Conservation (phyloP, 495 filamentous ascomycete genomes). For the Oidiodendron maius region DNA sequence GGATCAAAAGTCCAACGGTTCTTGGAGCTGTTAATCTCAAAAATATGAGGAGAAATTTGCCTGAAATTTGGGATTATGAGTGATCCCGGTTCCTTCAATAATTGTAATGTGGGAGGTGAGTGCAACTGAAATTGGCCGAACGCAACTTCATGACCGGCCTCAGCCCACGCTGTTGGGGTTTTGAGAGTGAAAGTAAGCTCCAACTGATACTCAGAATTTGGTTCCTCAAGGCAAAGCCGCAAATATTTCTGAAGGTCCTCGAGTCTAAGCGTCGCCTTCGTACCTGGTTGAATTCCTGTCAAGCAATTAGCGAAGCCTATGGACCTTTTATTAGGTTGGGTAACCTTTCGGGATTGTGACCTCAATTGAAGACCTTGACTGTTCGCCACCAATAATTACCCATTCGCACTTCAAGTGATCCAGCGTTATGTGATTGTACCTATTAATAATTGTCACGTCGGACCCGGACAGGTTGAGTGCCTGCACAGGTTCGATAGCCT, state of each 20-base stretch:
- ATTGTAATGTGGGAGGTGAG: constrained; percentile 19
- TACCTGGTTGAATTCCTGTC: constrained; percentile 8
- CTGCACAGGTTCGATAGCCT: constrained; percentile 58
- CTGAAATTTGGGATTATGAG: constrained; percentile 19
- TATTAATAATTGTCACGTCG: constrained; percentile 37
- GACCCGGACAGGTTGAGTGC: constrained; percentile 25
- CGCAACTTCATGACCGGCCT: constrained; percentile 40
- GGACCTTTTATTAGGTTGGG: constrained; percentile 26
- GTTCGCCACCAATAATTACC: constrained; percentile 35
- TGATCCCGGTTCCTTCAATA: constrained; percentile 21
- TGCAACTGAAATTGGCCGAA: constrained; percentile 42
- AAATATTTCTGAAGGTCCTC: constrained; percentile 6
- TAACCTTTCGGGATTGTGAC: constrained; percentile 28
- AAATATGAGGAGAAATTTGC: constrained; percentile 23
- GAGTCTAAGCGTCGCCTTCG: constrained; percentile 3
- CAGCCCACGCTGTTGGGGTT: constrained; percentile 36
- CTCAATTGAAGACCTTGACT: constrained; percentile 21
- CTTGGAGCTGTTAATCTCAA: constrained; percentile 19
- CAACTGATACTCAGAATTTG: constrained; percentile 31
- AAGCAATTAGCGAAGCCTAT: constrained; percentile 21
- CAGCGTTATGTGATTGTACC: constrained; percentile 47
- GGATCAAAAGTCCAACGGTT: constrained; percentile 37
- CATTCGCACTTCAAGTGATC: constrained; percentile 42
- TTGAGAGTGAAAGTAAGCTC: constrained; percentile 37
- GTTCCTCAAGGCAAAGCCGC: background rate